Evolutionary conservation across 139 green algal species (phyloP).

Genomic region (Micromonas pusilla): DNA sequence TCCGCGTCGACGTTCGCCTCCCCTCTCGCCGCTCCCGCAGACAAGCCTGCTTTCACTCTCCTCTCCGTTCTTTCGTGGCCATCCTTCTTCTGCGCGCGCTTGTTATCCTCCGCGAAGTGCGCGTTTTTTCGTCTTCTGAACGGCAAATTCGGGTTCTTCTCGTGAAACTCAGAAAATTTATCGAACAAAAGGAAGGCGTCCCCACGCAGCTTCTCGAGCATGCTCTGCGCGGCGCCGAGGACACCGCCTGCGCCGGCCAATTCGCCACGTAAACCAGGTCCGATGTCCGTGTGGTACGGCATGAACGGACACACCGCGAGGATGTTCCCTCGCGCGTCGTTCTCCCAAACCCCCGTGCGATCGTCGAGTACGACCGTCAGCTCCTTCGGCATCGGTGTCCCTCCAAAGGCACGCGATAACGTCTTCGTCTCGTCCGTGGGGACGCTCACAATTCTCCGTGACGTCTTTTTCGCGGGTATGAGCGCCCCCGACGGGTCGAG

Average conservation of each 20-base stretch:
- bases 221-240: not conserved
- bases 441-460: no score
- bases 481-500: conserved; percentile 34
- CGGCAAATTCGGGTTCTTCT: not conserved
- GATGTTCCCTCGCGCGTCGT: conserved; percentile 33
- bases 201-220: conserved; percentile 3
- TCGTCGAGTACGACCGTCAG: conserved; percentile 42
- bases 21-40: not conserved
- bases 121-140: not conserved
- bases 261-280: not conserved
- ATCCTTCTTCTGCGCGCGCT: not conserved
- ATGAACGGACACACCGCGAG: conserved; percentile 31
- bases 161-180: conserved; percentile 14
- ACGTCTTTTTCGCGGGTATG: conserved; percentile 23
- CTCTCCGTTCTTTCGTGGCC: not conserved
- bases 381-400: conserved; percentile 16
- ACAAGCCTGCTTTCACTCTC: not conserved
- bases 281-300: conserved; percentile 30
- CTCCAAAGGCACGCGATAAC: not conserved
- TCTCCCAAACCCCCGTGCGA: conserved; percentile 40
- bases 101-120: not conserved
- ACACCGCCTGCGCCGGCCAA: not conserved
- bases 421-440: not conserved
- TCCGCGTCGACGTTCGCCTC: not conserved
- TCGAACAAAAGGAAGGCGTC: no score